These are phyloP conservation scores for Fusarium floridanum DNA, from an alignment of 2,329 filamentous ascomycete species.

Conservation along the genomic window DNA sequence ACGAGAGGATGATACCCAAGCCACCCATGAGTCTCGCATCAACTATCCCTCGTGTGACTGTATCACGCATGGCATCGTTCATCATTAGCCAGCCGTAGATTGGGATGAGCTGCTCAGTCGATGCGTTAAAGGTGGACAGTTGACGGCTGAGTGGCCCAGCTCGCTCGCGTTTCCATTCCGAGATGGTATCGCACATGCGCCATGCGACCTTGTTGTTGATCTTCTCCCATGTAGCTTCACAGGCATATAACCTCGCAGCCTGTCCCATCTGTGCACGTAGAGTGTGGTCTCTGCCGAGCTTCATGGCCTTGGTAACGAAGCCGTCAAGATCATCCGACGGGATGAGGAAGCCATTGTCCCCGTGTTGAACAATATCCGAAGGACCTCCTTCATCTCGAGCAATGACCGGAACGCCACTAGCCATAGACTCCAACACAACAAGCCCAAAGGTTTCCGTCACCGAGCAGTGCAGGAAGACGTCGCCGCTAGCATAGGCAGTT, in stretches of 20 bases:
- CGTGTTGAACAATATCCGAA: slow-evolving; percentile 73
- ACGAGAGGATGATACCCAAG: slow-evolving; percentile 60
- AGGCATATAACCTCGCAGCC: slow-evolving; percentile 67
- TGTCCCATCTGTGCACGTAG: slow-evolving; percentile 61
- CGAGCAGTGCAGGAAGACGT: slow-evolving; percentile 79
- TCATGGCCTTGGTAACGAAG: slow-evolving; percentile 67
- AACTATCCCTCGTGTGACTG: slow-evolving; percentile 53
- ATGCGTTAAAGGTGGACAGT: slow-evolving; percentile 29
- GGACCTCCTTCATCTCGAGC: slow-evolving; percentile 78
- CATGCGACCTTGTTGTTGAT: slow-evolving; percentile 78
- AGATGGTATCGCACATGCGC: slow-evolving; percentile 69
- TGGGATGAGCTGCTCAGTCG: slow-evolving; percentile 52
- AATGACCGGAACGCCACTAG: slow-evolving; percentile 76
- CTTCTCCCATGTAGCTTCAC: slow-evolving; percentile 77
- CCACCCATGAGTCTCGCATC: slow-evolving; percentile 61
- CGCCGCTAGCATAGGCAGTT: slow-evolving; percentile 75
- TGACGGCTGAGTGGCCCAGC: slow-evolving; percentile 23
- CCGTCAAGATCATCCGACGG: slow-evolving; percentile 68
- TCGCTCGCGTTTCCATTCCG: slow-evolving; percentile 56
- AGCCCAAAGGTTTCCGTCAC: slow-evolving; percentile 80
- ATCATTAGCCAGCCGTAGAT: slow-evolving; percentile 60
- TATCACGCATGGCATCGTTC: slow-evolving; percentile 55
- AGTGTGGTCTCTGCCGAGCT: slow-evolving; percentile 60
- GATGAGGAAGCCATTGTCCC: slow-evolving; percentile 71
- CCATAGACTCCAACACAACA: slow-evolving; percentile 79